Base-by-base conservation (phyloP, 257 asterid species). In the Fraxinus americana region DNA sequence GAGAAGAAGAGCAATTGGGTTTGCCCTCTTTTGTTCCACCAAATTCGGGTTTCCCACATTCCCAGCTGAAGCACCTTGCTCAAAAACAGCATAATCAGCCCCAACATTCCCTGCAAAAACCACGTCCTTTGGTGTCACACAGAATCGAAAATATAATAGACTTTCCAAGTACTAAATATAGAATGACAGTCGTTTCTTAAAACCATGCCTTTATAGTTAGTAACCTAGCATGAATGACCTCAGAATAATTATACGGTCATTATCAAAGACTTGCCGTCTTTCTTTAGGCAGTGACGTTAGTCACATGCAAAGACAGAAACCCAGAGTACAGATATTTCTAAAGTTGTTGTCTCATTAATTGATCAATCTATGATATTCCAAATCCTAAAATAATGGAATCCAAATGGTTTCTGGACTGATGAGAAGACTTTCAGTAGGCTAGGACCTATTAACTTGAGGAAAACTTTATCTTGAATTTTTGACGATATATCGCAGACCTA, bases 1-100 rank as follows among this genome's bases (percentile, higher is more conserved):
- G 38, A 93, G 94, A 54, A 92, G 93, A 81, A 91, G 72, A 36
- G 98, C 98, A 61, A 92, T 96, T 19, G 98, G 98, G 74, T 94
- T 94, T 73, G 97, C 98, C 81, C 73, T 91, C 96, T 84, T 90
- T 77, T 90, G 87, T 88, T 80, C 87, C 7, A 89, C 79, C 23
- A 90, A 8, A 39, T 90, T 89, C 39, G 87, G 92, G 38, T 86
- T 95, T 79, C 98, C 98, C 17, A 95, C 98, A 76, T 94, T 94
- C 75, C 98, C 98, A 41, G 98, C 98, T 27, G 98, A 94, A 35
- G 98, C 98, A 65, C 98, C 98, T 90, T 94, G 98, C 92, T 95
- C 98, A 48, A 95, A 95, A 39, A 95, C 77, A 29, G 98, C 98
- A 83, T 90, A 96, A 71, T 91, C 98, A 29, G 96, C 93, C 79